Percentiles rank a stretch among this genome's conserved stretches.
phyloP scores from a whole-genome alignment of 1,284 basidiomycete species.

The Apiotrichum gamsii region DNA sequence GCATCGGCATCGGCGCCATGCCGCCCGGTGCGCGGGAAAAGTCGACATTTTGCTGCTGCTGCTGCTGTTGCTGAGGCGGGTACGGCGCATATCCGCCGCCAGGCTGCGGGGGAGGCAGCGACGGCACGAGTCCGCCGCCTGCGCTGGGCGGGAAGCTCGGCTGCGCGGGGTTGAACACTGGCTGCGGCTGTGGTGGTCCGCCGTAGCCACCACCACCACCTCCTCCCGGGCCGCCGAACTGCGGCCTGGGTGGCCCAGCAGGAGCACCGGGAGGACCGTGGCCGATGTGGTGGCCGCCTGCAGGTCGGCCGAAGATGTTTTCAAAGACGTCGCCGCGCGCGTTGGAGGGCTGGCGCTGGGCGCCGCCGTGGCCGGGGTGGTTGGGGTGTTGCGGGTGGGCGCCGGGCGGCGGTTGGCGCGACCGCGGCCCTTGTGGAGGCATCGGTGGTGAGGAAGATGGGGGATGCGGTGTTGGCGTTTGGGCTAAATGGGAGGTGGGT shows the following conservation, averaged over 20 bases:
- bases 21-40: no score
- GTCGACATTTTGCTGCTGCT: no score
- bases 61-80: no score
- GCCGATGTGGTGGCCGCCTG: conserved; percentile 42
- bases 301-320: conserved; percentile 46
- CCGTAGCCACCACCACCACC: no score
- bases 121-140: no score
- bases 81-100: neutral
- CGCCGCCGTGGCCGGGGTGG: no score
- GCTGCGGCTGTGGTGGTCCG: neutral
- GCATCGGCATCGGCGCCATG: no score
- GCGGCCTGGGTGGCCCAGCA: neutral
- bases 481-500: no score
- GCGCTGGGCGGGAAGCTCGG: conserved; percentile 8
- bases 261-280: conserved; percentile 4
- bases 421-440: conserved; percentile 6
- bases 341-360: conserved; percentile 5
- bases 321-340: conserved; percentile 45
- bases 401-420: conserved; percentile 6
- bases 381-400: neutral
- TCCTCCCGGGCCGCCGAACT: no score
- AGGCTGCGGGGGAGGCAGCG: neutral
- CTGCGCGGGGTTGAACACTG: conserved; percentile 3
- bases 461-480: no score
- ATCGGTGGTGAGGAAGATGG: no score